These are phyloP conservation scores for Immersiella caudata DNA, from an alignment of 495 filamentous ascomycete species.

Conservation along the genomic window DNA sequence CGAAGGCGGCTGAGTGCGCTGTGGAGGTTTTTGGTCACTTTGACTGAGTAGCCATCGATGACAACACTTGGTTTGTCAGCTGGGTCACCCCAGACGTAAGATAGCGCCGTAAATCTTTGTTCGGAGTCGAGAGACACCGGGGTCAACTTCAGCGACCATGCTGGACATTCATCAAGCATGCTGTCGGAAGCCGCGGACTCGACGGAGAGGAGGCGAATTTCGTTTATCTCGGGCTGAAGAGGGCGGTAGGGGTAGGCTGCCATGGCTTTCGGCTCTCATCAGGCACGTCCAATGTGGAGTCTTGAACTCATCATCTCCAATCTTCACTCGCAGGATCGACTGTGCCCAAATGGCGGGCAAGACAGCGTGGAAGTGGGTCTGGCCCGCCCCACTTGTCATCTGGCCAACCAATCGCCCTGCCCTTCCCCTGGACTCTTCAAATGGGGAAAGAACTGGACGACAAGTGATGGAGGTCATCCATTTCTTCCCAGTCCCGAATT, in stretches of 20 bases:
- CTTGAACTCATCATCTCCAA: too few relatives aligned
- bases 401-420: too few relatives aligned
- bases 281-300: too few relatives aligned
- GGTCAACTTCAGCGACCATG: background rate
- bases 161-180: background rate
- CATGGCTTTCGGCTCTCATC: too few relatives aligned
- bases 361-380: too few relatives aligned
- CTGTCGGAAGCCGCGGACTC: background rate
- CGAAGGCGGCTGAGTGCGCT: background rate
- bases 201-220: background rate
- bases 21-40: background rate
- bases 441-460: too few relatives aligned
- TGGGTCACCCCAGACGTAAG: background rate
- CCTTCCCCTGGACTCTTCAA: too few relatives aligned
- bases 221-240: background rate
- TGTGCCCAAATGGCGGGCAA: too few relatives aligned
- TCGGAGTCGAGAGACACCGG: background rate
- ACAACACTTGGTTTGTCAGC: background rate
- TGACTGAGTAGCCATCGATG: background rate
- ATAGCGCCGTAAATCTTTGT: background rate
- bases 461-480: too few relatives aligned
- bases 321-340: too few relatives aligned
- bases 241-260: background rate
- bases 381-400: too few relatives aligned
- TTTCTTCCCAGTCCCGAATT: too few relatives aligned